These are phyloP conservation scores for Boeremia exigua DNA, from an alignment of 2,329 filamentous ascomycete genomes.

Conservation along the genomic window DNA sequence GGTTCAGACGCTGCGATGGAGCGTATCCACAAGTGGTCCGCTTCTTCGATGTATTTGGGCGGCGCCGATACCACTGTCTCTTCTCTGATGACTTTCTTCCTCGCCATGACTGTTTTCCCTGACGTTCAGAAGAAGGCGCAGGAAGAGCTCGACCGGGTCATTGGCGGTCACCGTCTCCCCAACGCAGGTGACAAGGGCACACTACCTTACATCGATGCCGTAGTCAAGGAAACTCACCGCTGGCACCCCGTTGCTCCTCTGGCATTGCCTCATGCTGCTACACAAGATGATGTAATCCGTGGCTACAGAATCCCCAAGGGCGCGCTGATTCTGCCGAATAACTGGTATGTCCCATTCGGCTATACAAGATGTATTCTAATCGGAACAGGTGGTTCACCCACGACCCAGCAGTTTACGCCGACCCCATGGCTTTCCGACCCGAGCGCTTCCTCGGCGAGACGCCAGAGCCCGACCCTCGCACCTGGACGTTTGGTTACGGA, in stretches of 20 bases:
- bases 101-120: constrained; percentile 60
- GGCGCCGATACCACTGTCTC: constrained; percentile 57
- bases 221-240: constrained; percentile 54
- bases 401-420: constrained; percentile 47
- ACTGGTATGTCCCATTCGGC: constrained; percentile 40
- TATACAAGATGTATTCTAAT: neutral
- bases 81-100: constrained; percentile 53
- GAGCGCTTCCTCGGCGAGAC: constrained; percentile 50
- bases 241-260: constrained; percentile 44
- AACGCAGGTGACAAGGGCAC: constrained; percentile 54
- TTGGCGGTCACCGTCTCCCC: constrained; percentile 56
- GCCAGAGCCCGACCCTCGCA: constrained; percentile 50
- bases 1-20: constrained; percentile 42
- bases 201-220: constrained; percentile 48
- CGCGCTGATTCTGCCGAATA: constrained; percentile 46
- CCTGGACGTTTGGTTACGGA: constrained; percentile 50
- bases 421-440: constrained; percentile 53
- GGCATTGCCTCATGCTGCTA: constrained; percentile 41
- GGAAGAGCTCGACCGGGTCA: constrained; percentile 56
- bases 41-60: constrained; percentile 52
- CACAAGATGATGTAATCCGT: constrained; percentile 46
- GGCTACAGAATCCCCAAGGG: constrained; percentile 53
- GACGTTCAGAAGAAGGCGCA: constrained; percentile 57
- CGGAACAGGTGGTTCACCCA: constrained; percentile 49
- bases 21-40: constrained; percentile 51